Evolutionary conservation across 106 monocot genomes (phyloP), one percentile per base, ranked within the genome.

Genomic region (Triglochin maritima): DNA sequence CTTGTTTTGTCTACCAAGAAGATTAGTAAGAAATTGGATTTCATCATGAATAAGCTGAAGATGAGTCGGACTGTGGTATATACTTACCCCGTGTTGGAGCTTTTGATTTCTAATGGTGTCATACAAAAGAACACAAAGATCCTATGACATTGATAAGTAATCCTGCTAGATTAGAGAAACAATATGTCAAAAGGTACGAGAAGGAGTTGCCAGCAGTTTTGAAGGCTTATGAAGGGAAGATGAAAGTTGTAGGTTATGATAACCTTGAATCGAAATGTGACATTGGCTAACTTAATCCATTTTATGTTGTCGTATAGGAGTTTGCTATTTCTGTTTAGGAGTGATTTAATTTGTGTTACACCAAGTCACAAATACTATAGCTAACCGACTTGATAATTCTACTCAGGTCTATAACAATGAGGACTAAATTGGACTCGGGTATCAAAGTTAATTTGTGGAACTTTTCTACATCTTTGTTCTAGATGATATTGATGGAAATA

Each of bases 151-250:
- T 64, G 4, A 47, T 49, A 7, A 12, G 5, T 9, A 43, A 29
- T 2, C 46, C 45, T 0, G 12, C 45, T 9, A 16, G 4, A n/a
- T 64, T 64, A 0, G 12, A 5, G 43, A 49, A 47, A 13, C 45
- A 47, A 7, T 64, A 47, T 64, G 44, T 64, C 14, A 64, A 47
- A 13, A 64, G 47, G 64, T 64, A 46, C 47, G 64, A 64, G 11
- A 64, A 64, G 16, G 4, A 11, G 5, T 44, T 64, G 8, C 64
- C 64, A 47, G 46, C 45, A 47, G 46, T 64, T 64, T 10, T 16
- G 12, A 47, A 46, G 44, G 64, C 64, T 6, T 64, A 64, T 10
- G 4, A 47, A 5, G 64, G 64, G 44, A 64, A 64, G 44, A 64
- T 64, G 11, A 44, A 29, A 8, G 45, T 64, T 16, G 9, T 15